A percentile compares a stretch with the other conserved stretches of the same genome.
Evolutionary conservation across 75 land plant genomes (phyloP).

Genomic region (Cunninghamia lanceolata): DNA sequence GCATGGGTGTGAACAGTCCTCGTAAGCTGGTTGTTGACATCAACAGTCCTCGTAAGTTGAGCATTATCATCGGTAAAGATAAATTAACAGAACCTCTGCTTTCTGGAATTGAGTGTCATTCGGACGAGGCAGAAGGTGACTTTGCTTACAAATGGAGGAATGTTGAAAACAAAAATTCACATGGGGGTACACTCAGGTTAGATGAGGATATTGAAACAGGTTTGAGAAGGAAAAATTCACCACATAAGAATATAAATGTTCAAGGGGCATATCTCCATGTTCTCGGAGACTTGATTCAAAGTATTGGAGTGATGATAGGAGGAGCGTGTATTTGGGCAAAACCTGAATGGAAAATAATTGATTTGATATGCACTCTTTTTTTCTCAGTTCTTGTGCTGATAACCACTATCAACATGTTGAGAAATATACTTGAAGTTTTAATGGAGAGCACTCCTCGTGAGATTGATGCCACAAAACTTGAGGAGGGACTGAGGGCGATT

Average conservation of each 20-base stretch:
- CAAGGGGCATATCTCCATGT: conserved; percentile 54
- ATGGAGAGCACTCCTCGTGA: conserved; percentile 96
- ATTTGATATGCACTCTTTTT: conserved; percentile 45
- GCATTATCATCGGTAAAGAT: not conserved
- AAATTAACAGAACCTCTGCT: not conserved
- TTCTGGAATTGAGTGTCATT: not conserved
- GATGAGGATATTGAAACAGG: conserved; percentile 16
- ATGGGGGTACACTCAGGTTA: conserved; percentile 8
- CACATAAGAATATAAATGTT: conserved; percentile 34
- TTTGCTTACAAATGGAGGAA: not conserved
- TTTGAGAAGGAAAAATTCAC: not conserved
- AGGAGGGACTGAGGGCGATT: conserved; percentile 63
- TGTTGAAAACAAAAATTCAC: not conserved
- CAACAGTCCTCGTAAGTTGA: not conserved
- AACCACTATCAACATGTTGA: conserved; percentile 49
- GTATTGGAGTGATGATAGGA: conserved; percentile 57
- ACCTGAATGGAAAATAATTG: conserved; percentile 44
- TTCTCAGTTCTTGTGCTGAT: conserved; percentile 47
- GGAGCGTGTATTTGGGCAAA: conserved; percentile 46
- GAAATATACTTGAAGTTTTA: conserved; percentile 62
- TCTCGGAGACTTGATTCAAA: conserved; percentile 51
- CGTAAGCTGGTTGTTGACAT: not conserved
- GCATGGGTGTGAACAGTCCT: not conserved
- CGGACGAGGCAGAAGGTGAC: not conserved
- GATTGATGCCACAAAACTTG: conserved; percentile 72